Evolutionary conservation across 2,329 filamentous ascomycete genomes (phyloP).

Genomic region (Byssothecium circinans): DNA sequence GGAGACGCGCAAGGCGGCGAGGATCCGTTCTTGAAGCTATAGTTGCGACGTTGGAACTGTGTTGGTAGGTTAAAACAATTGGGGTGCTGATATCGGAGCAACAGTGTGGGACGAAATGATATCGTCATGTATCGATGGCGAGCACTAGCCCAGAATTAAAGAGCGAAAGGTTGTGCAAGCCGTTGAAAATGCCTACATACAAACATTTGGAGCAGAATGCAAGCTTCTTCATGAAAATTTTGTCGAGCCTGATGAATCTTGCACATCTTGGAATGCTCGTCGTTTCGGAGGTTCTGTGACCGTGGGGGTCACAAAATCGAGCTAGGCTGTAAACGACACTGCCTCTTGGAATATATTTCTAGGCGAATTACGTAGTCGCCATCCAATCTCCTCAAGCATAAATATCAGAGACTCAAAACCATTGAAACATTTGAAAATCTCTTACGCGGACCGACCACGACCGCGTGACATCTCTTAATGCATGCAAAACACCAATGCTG

Average conservation of each 20-base stretch:
- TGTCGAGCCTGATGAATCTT: no score
- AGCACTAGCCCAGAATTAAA: neutral
- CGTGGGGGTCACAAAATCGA: no score
- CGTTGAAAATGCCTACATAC: no score
- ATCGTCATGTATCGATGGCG: conserved; percentile 1
- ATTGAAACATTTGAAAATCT: neutral
- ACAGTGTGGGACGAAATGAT: neutral
- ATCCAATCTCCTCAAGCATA: neutral
- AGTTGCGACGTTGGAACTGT: conserved; percentile 25
- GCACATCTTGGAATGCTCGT: no score
- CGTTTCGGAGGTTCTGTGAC: no score
- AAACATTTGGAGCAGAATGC: no score
- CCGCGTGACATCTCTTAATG: neutral
- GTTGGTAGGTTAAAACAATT: neutral
- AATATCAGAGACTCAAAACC: neutral
- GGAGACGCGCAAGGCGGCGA: conserved; percentile 45
- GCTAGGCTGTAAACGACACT: no score
- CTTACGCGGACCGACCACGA: neutral
- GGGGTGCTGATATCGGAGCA: neutral
- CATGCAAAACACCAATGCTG: neutral
- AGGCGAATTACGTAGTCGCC: neutral
- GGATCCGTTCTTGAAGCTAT: conserved; percentile 43
- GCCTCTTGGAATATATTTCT: no score
- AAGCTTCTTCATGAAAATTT: no score
- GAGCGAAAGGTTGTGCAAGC: no score